Conservation (phyloP, 2,329 filamentous ascomycete species). For the Paecilomyces formosus region DNA sequence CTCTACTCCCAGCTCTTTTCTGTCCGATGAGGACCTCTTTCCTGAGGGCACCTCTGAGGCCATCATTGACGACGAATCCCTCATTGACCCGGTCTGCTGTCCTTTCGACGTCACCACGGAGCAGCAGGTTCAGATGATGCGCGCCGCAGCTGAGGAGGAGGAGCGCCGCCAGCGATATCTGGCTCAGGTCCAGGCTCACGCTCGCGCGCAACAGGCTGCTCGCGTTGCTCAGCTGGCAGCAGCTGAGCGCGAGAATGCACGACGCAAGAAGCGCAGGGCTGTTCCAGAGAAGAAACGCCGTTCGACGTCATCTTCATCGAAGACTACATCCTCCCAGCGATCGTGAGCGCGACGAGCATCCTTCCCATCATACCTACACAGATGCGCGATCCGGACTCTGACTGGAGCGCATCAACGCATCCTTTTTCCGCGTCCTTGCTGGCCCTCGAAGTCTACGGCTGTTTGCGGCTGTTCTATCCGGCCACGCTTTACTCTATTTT, state of each 20-base stretch:
- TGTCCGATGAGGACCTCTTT: conserved; percentile 37
- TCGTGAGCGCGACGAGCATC: background rate
- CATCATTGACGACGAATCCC: conserved; percentile 21
- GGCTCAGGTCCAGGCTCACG: conserved; percentile 34
- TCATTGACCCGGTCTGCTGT: conserved; percentile 14
- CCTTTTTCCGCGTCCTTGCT: background rate
- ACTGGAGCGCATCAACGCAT: background rate
- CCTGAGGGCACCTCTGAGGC: conserved; percentile 22
- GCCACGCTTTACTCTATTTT: background rate
- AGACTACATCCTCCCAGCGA: background rate
- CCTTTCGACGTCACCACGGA: conserved; percentile 27
- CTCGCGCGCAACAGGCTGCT: conserved; percentile 31
- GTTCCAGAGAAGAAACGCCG: conserved; percentile 12
- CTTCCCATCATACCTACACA: background rate
- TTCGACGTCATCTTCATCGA: conserved; percentile 13
- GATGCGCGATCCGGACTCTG: background rate
- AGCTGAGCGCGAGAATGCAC: conserved; percentile 13
- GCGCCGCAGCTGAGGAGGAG: conserved; percentile 28
- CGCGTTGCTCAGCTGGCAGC: conserved; percentile 24
- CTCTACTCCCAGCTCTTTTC: conserved; percentile 28
- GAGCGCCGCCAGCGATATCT: conserved; percentile 29
- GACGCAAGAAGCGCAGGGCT: conserved; percentile 14
- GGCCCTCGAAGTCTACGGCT: background rate
- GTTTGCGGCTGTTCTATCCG: background rate
- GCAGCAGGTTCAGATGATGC: conserved; percentile 31